Conservation (phyloP, 495 filamentous ascomycete species). For the Tuber microsphaerosporum region DNA sequence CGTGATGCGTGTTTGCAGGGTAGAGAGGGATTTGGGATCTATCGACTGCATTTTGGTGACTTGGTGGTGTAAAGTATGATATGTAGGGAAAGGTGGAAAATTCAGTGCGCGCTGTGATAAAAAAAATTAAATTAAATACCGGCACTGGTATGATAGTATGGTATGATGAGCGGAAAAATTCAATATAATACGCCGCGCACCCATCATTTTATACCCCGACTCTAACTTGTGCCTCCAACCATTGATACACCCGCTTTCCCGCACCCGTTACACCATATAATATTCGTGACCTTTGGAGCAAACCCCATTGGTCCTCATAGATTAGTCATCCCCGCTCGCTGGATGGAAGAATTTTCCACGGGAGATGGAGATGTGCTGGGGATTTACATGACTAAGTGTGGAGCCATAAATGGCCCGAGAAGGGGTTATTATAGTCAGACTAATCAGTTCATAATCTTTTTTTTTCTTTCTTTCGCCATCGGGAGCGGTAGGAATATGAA, state of each 20-base stretch:
- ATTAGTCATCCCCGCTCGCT: neutral
- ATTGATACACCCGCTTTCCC: neutral
- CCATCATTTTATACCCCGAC: neutral
- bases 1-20: constrained; percentile 36
- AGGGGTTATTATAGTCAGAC: neutral
- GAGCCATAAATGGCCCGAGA: neutral
- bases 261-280: neutral
- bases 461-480: neutral
- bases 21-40: constrained; percentile 33
- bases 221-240: neutral
- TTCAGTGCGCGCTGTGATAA: too few species aligned
- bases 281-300: neutral
- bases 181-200: neutral
- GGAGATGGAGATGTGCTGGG: neutral
- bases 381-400: neutral
- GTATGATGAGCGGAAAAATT: neutral
- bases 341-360: neutral
- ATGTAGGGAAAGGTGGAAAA: too few species aligned
- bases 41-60: constrained; percentile 43
- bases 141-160: neutral
- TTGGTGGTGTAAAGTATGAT: neutral
- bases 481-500: neutral
- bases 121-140: neutral
- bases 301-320: neutral
- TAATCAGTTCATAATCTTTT: neutral